Evolutionary conservation across 345 rosid species (phyloP).

Genomic region (Luvunga scandens): DNA sequence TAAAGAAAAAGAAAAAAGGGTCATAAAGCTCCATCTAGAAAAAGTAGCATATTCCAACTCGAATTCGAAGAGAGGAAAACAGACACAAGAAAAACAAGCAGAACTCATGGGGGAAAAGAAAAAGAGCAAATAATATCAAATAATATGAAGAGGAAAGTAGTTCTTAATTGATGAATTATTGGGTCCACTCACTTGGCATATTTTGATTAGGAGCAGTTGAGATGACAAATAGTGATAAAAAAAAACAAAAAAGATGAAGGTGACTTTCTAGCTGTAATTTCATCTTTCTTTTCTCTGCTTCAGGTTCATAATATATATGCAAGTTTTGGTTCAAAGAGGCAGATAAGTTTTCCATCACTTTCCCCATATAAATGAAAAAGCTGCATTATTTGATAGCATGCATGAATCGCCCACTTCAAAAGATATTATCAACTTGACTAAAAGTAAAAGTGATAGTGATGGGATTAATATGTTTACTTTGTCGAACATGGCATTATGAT

Average conservation of each 20-base stretch:
- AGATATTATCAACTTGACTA: too few relatives aligned
- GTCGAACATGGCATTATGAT: too few relatives aligned
- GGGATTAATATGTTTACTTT: too few relatives aligned
- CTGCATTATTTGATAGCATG: background rate
- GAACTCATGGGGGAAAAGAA: background rate
- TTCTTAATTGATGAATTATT: background rate
- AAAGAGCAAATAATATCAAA: too few relatives aligned
- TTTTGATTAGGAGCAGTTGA: background rate
- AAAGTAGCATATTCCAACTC: background rate
- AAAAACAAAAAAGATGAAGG: background rate
- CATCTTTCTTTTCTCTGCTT: background rate
- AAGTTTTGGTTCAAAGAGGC: background rate
- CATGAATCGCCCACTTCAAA: background rate
- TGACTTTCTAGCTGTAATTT: slow-evolving; percentile 6
- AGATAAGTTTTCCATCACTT: background rate
- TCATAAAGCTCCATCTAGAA: background rate
- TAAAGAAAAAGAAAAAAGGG: background rate
- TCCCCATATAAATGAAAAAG: background rate
- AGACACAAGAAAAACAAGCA: background rate
- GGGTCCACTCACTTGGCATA: background rate
- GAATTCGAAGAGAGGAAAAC: background rate
- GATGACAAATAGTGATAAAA: too few relatives aligned
- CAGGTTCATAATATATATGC: background rate
- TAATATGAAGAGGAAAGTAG: too few relatives aligned
- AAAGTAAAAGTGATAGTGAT: too few relatives aligned